Conservation (phyloP, 108 stramenopile species). For the Fragilariopsis cylindrus region DNA sequence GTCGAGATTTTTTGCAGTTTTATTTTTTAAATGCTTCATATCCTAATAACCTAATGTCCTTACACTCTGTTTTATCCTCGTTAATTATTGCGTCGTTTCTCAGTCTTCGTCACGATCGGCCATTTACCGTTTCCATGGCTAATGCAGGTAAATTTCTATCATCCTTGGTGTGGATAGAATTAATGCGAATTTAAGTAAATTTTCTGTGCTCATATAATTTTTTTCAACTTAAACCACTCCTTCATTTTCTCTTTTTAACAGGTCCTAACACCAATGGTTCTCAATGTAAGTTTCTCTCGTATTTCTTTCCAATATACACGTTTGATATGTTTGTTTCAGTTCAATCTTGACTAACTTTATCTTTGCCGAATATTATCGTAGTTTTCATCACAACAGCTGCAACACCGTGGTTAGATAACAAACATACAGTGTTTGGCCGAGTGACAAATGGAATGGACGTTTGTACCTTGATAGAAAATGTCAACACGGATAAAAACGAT, state of each 20-base stretch:
- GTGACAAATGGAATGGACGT: constrained; percentile 97
- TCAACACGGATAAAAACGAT: constrained; percentile 92
- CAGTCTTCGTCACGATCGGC: constrained; percentile 87
- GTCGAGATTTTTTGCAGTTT: constrained; percentile 13
- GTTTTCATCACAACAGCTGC: constrained; percentile 89
- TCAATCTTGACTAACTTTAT: neutral
- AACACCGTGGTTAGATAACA: constrained; percentile 94
- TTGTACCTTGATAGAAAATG: constrained; percentile 88
- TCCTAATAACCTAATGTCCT: neutral
- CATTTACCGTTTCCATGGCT: constrained; percentile 98
- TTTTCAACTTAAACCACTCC: neutral
- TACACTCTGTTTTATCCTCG: neutral
- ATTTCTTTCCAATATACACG: constrained; percentile 3
- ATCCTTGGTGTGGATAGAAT: no score
- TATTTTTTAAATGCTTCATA: neutral
- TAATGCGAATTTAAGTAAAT: neutral
- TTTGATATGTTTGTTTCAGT: neutral
- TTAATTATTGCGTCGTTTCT: constrained; percentile 4
- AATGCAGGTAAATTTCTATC: constrained; percentile 77
- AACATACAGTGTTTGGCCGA: constrained; percentile 98
- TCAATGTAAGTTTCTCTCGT: constrained; percentile 38
- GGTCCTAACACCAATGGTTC: constrained; percentile 75
- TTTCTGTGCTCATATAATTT: neutral
- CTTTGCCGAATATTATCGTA: neutral
- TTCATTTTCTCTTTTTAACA: neutral